A percentile compares a stretch with the other conserved stretches of the same genome.
phyloP scores from a whole-genome alignment of 495 filamentous ascomycete genomes.

The Penicillium desertorum region DNA sequence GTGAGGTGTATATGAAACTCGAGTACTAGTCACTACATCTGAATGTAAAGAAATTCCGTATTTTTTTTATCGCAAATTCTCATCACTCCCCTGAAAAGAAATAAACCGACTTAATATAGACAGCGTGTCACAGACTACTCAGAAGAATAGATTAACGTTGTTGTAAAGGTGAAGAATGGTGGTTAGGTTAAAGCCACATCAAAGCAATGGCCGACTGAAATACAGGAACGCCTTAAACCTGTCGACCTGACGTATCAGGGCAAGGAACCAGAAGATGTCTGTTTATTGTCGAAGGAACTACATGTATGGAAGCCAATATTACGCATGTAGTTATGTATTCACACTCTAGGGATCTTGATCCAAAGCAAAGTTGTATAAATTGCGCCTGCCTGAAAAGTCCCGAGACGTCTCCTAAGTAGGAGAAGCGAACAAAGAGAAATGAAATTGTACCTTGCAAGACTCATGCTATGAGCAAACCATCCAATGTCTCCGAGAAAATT shows the following conservation, averaged over 20 bases:
- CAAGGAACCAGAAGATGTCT: background rate
- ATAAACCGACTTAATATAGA: background rate
- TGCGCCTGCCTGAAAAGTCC: background rate
- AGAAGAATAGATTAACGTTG: background rate
- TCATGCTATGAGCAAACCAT: conserved; percentile 22
- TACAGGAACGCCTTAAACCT: background rate
- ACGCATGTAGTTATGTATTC: background rate
- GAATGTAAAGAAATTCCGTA: background rate
- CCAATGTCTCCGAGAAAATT: conserved; percentile 47
- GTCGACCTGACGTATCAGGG: background rate
- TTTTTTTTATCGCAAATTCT: background rate
- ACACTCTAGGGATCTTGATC: background rate
- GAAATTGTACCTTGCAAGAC: background rate
- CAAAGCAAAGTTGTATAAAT: background rate
- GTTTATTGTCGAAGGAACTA: background rate
- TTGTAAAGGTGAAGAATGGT: background rate
- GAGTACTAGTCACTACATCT: background rate
- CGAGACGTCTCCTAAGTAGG: background rate
- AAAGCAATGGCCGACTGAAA: background rate
- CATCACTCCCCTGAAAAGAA: background rate
- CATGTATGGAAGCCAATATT: background rate
- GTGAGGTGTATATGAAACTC: background rate
- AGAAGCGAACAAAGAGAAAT: background rate
- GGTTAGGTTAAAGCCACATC: background rate
- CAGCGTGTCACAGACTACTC: background rate